phyloP scores from a whole-genome alignment of 352 stramenopile genomes.

The Thalassiosira livingstoniorum region DNA sequence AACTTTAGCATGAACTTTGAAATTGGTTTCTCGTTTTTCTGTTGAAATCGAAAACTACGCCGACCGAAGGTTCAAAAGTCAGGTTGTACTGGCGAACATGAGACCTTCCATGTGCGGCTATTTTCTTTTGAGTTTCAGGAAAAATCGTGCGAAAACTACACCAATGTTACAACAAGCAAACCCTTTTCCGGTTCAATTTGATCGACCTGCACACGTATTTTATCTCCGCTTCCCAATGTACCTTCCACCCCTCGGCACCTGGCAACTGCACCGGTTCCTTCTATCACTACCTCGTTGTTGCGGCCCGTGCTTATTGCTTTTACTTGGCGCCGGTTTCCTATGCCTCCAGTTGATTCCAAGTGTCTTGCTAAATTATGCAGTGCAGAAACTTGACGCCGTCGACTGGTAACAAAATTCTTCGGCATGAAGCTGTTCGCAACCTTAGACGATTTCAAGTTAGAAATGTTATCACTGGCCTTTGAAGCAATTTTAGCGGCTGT shows the following conservation, averaged over 20 bases:
- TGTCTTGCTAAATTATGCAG: slow-evolving; percentile 52
- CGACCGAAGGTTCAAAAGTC: too few species aligned
- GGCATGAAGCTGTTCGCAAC: background rate
- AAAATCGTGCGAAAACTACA: slow-evolving; percentile 3
- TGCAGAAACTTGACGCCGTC: slow-evolving; percentile 34
- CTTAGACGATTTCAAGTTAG: slow-evolving; percentile 65
- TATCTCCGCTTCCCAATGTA: slow-evolving; percentile 62
- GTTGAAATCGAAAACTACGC: too few species aligned
- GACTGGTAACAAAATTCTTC: background rate
- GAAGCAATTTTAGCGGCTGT: slow-evolving; percentile 60
- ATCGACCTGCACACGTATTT: slow-evolving; percentile 68
- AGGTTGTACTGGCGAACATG: too few species aligned
- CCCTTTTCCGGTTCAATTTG: slow-evolving; percentile 68
- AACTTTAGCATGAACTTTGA: too few species aligned
- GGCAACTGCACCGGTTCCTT: slow-evolving; percentile 62
- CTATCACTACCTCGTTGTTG: slow-evolving; percentile 75
- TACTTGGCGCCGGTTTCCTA: slow-evolving; percentile 37
- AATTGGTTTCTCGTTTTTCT: too few species aligned
- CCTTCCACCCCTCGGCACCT: slow-evolving; percentile 65
- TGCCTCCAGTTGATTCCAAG: slow-evolving; percentile 43
- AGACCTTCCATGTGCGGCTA: too few species aligned
- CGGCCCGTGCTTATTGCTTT: slow-evolving; percentile 69
- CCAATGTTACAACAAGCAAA: slow-evolving; percentile 43
- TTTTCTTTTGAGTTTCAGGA: too few species aligned
- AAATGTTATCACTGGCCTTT: slow-evolving; percentile 60